Base-by-base conservation (phyloP, 78 protist genomes). In the Cavenderia fasciculata region DNA sequence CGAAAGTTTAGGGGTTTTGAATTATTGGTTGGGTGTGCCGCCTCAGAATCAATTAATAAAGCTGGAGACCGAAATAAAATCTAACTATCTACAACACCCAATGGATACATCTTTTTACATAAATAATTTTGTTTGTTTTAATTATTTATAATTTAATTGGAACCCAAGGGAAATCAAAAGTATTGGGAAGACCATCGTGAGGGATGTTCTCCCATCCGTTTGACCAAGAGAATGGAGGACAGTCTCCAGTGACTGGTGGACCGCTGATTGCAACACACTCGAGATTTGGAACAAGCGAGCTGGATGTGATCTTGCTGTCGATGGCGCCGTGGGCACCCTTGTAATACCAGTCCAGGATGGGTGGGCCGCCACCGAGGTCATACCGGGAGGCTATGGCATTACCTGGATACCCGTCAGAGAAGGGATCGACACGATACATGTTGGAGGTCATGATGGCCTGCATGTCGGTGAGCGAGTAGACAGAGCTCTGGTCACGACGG, bases 381-480 rank as follows among this genome's bases (percentile, higher is more conserved):
- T 29, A 92, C 8, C 98, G 59, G 25, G 94, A 51, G 36, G 95
- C 79, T 38, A 95, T 92, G 2, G 95, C 94, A 40, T 40, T 51
- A 19, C 96, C 87, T 23, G 98, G 94, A 33, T 88, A 73, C 25
- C 96, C 96, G n/a, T 66, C 54, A 51, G 79, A 49, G 68, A 82
- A 57, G 21, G 96, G 96, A 61, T 96, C 98, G 1, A 51, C 31
- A 52, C 47, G n/a, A 38, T 63, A 96, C 2, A 87, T 52, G 51
- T 96, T 96, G 61, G 68, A 94, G 6, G 93, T 62, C 96, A 96
- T 85, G 34, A 96, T 90, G 29, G 61, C n/a, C 40, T 73, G 57
- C 91, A 92, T 82, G 40, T 71, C 57, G 4, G 66, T 76, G n/a
- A 96, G 10, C 25, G 85, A 72, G 11, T 51, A 14, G 16, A 87